These are phyloP conservation scores for Aureobasidium pullulans DNA, from an alignment of 2,329 filamentous ascomycete genomes.

Conservation along the genomic window DNA sequence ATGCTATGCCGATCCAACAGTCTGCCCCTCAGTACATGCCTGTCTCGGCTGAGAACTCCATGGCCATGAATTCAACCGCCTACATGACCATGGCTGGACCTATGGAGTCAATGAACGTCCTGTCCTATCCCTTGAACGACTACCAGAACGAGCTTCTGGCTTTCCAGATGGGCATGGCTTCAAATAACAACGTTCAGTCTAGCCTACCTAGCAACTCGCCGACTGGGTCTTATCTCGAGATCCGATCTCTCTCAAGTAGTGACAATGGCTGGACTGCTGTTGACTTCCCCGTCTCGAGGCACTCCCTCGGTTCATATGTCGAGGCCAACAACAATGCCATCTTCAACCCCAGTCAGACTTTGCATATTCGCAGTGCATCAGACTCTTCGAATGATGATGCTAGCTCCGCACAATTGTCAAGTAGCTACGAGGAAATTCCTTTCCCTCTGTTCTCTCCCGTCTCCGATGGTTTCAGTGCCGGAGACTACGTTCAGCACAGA, in stretches of 20 bases:
- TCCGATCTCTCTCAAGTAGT: constrained; percentile 75
- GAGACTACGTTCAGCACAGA: constrained; percentile 43
- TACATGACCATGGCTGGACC: constrained; percentile 36
- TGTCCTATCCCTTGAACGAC: constrained; percentile 50
- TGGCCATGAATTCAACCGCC: constrained; percentile 31
- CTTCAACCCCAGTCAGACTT: constrained; percentile 84
- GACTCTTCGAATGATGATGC: constrained; percentile 65
- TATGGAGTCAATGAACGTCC: constrained; percentile 39
- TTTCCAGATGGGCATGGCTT: constrained; percentile 39
- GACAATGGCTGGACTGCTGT: constrained; percentile 84
- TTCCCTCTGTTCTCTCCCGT: constrained; percentile 76
- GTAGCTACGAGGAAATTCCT: constrained; percentile 71
- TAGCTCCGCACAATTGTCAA: constrained; percentile 55
- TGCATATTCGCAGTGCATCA: constrained; percentile 80
- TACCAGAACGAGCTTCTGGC: constrained; percentile 61
- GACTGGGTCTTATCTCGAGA: constrained; percentile 74
- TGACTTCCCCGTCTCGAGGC: constrained; percentile 52
- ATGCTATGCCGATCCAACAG: constrained; percentile 34
- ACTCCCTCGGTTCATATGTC: constrained; percentile 61
- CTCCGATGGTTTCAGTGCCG: constrained; percentile 62
- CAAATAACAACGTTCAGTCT: constrained; percentile 35
- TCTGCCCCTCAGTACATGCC: constrained; percentile 44
- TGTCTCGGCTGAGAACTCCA: constrained; percentile 28
- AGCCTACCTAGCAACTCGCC: constrained; percentile 55
- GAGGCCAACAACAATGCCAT: constrained; percentile 54